phyloP scores from a whole-genome alignment of 768 basidiomycete genomes.

The Mycena haematopus region DNA sequence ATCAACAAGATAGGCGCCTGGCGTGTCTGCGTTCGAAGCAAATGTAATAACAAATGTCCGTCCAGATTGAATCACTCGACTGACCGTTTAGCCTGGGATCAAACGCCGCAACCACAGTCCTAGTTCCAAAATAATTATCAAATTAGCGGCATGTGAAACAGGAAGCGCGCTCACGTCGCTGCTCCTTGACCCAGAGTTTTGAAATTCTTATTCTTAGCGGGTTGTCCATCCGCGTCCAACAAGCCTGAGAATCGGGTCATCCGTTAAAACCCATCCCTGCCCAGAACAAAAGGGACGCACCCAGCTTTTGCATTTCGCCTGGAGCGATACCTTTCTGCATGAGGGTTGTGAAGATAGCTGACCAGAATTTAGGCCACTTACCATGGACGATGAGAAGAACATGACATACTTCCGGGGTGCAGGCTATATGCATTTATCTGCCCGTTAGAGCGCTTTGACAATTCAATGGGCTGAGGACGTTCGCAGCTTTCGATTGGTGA shows the following conservation, averaged over 20 bases:
- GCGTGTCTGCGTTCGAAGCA: neutral
- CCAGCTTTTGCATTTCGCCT: neutral
- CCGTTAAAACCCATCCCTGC: neutral
- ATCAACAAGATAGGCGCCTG: constrained; percentile 12
- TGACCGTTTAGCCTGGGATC: constrained; percentile 19
- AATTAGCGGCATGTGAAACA: neutral
- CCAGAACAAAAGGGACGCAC: too few relatives aligned
- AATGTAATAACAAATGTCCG: too few relatives aligned
- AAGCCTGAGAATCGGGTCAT: too few relatives aligned
- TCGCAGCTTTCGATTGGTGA: constrained; percentile 12
- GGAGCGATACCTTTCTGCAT: neutral
- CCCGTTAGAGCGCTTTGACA: constrained; percentile 8
- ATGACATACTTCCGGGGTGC: constrained; percentile 12
- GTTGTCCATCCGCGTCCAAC: constrained; percentile 13
- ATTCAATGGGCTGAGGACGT: constrained; percentile 16
- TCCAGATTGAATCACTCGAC: neutral
- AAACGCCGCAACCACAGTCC: constrained; percentile 23
- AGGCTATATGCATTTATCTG: constrained; percentile 15
- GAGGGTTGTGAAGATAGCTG: constrained; percentile 13
- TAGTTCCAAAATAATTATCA: neutral
- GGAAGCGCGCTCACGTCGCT: constrained; percentile 12
- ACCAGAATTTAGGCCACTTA: too few relatives aligned
- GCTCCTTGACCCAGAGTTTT: constrained; percentile 11
- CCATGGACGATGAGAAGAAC: too few relatives aligned
- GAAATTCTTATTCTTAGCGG: neutral